Evolutionary conservation across 306 rosid species (phyloP).

Genomic region (Casuarina glauca): DNA sequence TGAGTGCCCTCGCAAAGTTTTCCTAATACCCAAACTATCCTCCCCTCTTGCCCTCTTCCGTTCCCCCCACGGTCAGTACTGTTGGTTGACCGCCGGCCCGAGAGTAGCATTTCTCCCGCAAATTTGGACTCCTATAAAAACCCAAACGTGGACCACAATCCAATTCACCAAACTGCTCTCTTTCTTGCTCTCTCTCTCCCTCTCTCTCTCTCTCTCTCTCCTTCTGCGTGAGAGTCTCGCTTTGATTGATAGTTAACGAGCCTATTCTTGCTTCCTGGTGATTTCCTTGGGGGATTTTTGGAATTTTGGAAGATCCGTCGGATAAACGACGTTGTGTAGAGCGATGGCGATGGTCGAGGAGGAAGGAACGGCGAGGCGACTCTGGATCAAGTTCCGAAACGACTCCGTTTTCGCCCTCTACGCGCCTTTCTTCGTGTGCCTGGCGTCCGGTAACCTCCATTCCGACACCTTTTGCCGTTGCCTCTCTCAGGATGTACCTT

Average conservation of each 20-base stretch:
- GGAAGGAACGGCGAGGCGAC: conserved; percentile 64
- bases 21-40: neutral
- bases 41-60: neutral
- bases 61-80: neutral
- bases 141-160: conserved; percentile 1
- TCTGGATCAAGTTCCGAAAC: conserved; percentile 71
- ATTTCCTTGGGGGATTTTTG: neutral
- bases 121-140: conserved; percentile 1
- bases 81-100: conserved; percentile 3
- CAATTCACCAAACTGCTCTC: conserved; percentile 1
- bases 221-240: neutral
- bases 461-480: conserved; percentile 68
- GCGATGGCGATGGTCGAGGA: conserved; percentile 38
- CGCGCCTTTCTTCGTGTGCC: conserved; percentile 68
- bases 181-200: neutral
- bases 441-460: conserved; percentile 71
- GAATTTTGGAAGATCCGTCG: neutral
- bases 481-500: conserved; percentile 78
- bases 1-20: neutral
- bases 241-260: neutral
- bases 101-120: neutral
- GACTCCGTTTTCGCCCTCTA: conserved; percentile 62
- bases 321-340: neutral
- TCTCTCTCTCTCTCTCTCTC: neutral
- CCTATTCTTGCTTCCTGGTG: neutral